A percentile compares a stretch with the other conserved stretches of the same genome.
phyloP scores from a whole-genome alignment of 257 asterid species.

The Solanum chaucha region DNA sequence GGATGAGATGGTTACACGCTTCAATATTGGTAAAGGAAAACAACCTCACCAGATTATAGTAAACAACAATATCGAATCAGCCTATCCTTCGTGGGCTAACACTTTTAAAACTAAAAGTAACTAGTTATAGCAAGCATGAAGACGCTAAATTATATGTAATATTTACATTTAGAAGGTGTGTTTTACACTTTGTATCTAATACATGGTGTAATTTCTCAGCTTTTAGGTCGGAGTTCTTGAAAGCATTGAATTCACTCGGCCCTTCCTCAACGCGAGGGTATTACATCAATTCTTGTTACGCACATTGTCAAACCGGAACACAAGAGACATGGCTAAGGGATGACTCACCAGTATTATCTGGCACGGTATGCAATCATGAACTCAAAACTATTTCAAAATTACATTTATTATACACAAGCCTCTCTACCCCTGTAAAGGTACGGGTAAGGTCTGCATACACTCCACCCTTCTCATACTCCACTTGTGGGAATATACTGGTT shows the following conservation, averaged over 20 bases:
- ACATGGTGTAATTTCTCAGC: constrained; percentile 17
- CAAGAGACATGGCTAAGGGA: constrained; percentile 63
- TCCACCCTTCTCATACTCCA: no score
- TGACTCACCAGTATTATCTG: constrained; percentile 49
- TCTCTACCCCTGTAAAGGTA: neutral
- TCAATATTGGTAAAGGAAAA: neutral
- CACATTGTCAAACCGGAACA: constrained; percentile 80
- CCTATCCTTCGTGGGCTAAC: no score
- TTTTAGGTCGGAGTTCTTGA: constrained; percentile 37
- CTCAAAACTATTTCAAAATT: neutral
- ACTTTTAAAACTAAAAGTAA: neutral
- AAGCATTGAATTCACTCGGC: constrained; percentile 34
- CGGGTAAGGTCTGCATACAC: neutral
- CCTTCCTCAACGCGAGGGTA: constrained; percentile 51
- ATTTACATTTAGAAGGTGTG: neutral
- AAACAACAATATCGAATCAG: neutral
- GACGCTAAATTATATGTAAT: neutral
- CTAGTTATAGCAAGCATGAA: neutral
- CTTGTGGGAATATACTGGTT: neutral
- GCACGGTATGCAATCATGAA: constrained; percentile 29
- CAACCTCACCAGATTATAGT: neutral
- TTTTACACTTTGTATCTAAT: neutral
- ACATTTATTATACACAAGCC: neutral
- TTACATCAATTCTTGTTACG: constrained; percentile 73
- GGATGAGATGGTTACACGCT: neutral